These are phyloP conservation scores for Striga asiatica DNA, from an alignment of 257 asterid species.

Conservation along the genomic window DNA sequence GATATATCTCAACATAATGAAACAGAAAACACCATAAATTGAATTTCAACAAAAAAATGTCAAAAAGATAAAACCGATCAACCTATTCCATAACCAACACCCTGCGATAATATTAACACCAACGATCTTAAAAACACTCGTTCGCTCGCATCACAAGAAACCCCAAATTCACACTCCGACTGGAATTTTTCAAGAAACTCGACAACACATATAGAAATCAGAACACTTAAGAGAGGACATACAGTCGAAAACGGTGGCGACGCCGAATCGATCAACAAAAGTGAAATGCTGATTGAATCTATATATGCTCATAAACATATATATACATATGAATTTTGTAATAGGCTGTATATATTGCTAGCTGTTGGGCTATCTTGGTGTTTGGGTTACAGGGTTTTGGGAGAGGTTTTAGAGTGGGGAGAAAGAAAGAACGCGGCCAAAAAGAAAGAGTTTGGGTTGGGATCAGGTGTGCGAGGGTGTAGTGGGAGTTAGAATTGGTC, in stretches of 20 bases:
- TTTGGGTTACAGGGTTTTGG: slow-evolving; percentile 15
- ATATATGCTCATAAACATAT: not conserved
- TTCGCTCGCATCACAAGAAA: slow-evolving; percentile 13
- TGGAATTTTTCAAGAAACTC: not conserved
- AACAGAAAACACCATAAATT: not conserved
- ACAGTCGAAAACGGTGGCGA: slow-evolving; percentile 11
- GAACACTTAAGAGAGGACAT: slow-evolving; percentile 4
- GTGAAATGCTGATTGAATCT: not conserved
- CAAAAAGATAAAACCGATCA: not conserved
- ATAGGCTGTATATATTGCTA: not conserved
- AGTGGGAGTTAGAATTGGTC: not conserved
- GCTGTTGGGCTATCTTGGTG: not conserved
- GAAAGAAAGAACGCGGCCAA: slow-evolving; percentile 2
- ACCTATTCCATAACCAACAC: not conserved
- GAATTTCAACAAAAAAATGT: not conserved
- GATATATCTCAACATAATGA: not conserved
- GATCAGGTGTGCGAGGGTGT: not conserved
- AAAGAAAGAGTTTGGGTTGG: not conserved
- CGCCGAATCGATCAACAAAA: slow-evolving; percentile 3
- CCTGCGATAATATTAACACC: not conserved
- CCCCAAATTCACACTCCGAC: slow-evolving; percentile 2
- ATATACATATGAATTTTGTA: not conserved
- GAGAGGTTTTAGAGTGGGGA: slow-evolving; percentile 22
- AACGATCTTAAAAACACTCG: not conserved
- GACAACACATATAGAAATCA: not conserved